phyloP scores from a whole-genome alignment of 1,284 basidiomycete genomes.

The Trichosporon ovoides region DNA sequence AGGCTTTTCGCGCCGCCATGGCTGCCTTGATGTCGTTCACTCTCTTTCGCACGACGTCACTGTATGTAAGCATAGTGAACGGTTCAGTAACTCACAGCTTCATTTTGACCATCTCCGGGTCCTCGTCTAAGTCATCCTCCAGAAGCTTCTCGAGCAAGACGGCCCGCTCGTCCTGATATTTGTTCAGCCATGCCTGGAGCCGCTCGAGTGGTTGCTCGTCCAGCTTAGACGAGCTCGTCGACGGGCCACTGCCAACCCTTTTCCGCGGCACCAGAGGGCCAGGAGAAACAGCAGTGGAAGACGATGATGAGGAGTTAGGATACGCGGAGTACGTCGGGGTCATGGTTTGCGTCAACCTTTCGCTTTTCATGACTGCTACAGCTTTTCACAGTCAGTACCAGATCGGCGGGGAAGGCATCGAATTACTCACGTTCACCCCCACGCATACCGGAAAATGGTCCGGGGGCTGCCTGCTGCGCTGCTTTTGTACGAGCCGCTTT shows the following conservation, averaged over 20 bases:
- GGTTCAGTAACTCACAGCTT: slow-evolving; percentile 26
- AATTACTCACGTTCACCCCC: not conserved
- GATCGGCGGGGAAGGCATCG: not conserved
- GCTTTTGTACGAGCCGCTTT: not conserved
- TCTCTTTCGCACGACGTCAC: slow-evolving; percentile 28
- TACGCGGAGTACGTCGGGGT: not conserved
- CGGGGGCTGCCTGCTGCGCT: not conserved
- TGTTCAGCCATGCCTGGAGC: slow-evolving; percentile 31
- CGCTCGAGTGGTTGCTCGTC: slow-evolving; percentile 26
- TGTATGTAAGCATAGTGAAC: slow-evolving; percentile 8
- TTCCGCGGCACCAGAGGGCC: not conserved
- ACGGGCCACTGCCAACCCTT: not conserved
- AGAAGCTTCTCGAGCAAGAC: slow-evolving; percentile 24
- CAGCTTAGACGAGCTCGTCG: not conserved
- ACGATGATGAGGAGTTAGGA: not conserved
- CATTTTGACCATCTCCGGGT: slow-evolving; percentile 33
- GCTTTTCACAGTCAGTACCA: not conserved
- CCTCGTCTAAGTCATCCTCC: slow-evolving; percentile 24
- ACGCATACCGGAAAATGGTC: not conserved
- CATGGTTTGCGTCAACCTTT: not conserved
- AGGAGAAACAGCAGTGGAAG: not conserved
- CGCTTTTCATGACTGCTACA: not conserved
- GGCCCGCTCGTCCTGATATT: slow-evolving; percentile 33
- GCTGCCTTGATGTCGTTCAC: slow-evolving; percentile 37
- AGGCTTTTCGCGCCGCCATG: slow-evolving; percentile 18